These are phyloP conservation scores for Chytriomyces confervae DNA, from an alignment of 192 early-diverging fungal genomes.

Conservation along the genomic window DNA sequence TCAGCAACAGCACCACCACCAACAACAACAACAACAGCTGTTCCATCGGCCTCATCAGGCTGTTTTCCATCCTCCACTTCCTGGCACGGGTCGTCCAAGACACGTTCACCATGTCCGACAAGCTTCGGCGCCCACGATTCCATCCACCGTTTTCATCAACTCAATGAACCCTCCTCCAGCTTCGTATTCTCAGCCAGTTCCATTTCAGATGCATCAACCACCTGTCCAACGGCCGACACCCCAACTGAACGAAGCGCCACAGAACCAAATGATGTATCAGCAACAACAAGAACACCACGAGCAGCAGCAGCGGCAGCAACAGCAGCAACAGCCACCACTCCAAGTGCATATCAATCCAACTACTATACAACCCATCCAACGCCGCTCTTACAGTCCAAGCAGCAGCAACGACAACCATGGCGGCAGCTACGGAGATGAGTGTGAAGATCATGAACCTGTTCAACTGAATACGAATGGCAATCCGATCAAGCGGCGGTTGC, in stretches of 20 bases:
- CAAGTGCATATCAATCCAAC: neutral
- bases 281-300: neutral
- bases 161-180: neutral
- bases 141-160: neutral
- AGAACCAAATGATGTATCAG: too few relatives aligned
- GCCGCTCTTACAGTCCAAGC: neutral
- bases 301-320: neutral
- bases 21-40: too few relatives aligned
- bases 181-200: neutral
- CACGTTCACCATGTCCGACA: neutral
- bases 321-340: neutral
- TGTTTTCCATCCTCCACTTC: neutral
- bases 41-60: neutral
- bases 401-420: neutral
- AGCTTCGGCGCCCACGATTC: neutral
- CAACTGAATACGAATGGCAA: conserved; percentile 26
- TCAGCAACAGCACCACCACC: too few relatives aligned
- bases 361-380: neutral
- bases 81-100: neutral
- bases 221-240: too few relatives aligned
- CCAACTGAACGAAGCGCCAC: too few relatives aligned
- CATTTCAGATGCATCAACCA: neutral
- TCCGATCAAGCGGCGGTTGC: conserved; percentile 24
- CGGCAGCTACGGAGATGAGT: neutral
- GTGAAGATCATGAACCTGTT: neutral